A percentile compares a stretch with the other conserved stretches of the same genome.
Conservation (phyloP, 139 green algal genomes). For the Coccomyxa sp. region DNA sequence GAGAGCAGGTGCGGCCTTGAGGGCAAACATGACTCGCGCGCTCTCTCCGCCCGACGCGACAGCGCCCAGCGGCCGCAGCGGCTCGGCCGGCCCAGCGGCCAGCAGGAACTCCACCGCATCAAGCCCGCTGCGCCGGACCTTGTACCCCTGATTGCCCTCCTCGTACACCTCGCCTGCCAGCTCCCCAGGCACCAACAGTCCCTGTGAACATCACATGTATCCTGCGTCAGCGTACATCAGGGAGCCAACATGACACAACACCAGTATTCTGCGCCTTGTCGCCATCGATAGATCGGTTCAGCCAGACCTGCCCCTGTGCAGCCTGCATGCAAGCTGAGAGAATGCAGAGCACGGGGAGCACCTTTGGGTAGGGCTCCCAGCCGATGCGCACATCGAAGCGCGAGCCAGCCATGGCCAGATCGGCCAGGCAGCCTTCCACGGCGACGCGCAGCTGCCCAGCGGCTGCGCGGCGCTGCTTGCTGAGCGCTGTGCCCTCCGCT, state of each 20-base stretch:
- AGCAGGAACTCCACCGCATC: conserved; percentile 62
- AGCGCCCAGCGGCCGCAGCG: conserved; percentile 59
- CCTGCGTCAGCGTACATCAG: not conserved
- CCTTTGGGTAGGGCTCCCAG: conserved; percentile 26
- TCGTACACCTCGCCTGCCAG: not conserved
- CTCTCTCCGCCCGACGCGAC: conserved; percentile 75
- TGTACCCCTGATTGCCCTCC: conserved; percentile 3
- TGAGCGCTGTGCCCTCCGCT: conserved; percentile 21
- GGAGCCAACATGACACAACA: too few relatives aligned
- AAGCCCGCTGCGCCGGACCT: not conserved
- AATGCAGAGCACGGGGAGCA: not conserved
- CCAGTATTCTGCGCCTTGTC: too few relatives aligned
- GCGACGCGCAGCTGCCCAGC: conserved; percentile 39
- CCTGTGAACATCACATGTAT: not conserved
- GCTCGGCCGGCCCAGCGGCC: conserved; percentile 65
- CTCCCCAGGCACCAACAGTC: conserved; percentile 1
- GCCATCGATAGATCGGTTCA: too few relatives aligned
- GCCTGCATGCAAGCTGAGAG: too few relatives aligned
- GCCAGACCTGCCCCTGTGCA: too few relatives aligned
- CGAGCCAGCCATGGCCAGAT: conserved; percentile 63
- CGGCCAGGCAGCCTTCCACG: conserved; percentile 55
- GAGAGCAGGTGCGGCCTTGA: conserved; percentile 65
- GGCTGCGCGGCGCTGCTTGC: conserved; percentile 29
- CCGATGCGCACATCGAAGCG: conserved; percentile 66
- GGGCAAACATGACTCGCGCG: conserved; percentile 76